Evolutionary conservation across 768 basidiomycete genomes (phyloP), one percentile per base, ranked within the genome.

Genomic region (Cyclocybe aegerita): DNA sequence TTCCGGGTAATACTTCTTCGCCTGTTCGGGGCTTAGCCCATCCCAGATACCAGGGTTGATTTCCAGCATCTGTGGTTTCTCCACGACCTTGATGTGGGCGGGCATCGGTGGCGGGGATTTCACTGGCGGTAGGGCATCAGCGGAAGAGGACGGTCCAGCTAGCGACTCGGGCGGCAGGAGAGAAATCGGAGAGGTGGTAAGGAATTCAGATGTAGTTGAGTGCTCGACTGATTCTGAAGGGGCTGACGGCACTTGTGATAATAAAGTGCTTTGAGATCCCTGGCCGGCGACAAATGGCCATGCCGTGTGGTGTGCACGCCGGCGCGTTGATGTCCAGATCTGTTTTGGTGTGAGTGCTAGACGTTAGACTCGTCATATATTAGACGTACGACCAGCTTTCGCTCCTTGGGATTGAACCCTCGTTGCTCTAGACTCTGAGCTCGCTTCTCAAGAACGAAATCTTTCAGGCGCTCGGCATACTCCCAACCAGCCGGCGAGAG

Each of bases 21-120:
- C 94, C 62, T 96, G 87, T 56, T 92, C 90, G 0, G 91, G 88
- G 1, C 88, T 90, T 35, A 98, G 77, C 0, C 97, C 97, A 65
- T 98, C 97, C 94, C 95, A 97, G 12, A 98, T 85, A 6, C 88
- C 96, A 45, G 95, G 96, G 62, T 99, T 99, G 63, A 98, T 97
- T 73, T 99, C 97, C 45, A 86, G 78, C 95, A 98, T 98, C 69
- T 95, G 94, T 0, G 88, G 82, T 61, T 97, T 98, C 71, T 99
- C 93, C 40, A 94, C 81, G 30, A 98, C 92, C 64, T 89, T 93
- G 65, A 92, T 81, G 44, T 77, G 80, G 37, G 61, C 56, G 7
- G 66, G 61, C 53, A 66, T 54, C 0, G 60, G 60, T 4, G 62
- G 57, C 4, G 51, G 42, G 6, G 17, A 31, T 50, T 52, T 53